These are phyloP conservation scores for Fusarium oligoseptatum DNA, from an alignment of 2,329 filamentous ascomycete genomes.

Conservation along the genomic window DNA sequence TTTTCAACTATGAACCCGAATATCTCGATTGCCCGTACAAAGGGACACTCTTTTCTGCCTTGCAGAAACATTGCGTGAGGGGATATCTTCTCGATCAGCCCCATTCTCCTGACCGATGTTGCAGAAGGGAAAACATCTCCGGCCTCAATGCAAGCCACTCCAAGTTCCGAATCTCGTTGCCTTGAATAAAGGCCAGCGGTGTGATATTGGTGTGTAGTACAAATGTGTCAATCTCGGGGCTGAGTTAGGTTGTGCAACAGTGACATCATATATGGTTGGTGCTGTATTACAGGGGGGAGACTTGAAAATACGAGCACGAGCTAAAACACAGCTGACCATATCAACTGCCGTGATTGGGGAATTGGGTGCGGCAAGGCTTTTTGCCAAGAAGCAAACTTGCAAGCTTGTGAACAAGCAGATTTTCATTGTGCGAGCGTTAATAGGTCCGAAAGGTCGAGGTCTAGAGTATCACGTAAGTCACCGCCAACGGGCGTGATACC, in stretches of 20 bases:
- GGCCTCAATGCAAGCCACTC: background rate
- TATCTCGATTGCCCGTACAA: background rate
- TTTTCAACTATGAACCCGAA: background rate
- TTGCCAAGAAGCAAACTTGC: background rate
- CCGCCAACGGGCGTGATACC: background rate
- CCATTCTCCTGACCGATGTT: background rate
- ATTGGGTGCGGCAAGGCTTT: background rate
- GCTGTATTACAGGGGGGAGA: background rate
- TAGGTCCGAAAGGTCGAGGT: background rate
- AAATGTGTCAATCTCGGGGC: background rate
- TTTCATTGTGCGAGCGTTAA: background rate
- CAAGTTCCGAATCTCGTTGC: background rate
- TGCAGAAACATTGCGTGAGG: background rate
- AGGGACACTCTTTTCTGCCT: background rate
- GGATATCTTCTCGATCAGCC: background rate
- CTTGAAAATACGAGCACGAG: constrained; percentile 2
- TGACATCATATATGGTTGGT: background rate
- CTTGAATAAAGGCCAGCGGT: background rate
- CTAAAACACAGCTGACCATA: background rate
- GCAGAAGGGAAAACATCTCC: background rate
- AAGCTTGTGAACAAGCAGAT: background rate
- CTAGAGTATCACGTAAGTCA: background rate
- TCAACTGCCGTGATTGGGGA: background rate
- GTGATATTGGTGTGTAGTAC: background rate
- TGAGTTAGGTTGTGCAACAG: background rate